Conservation (phyloP, 805 yeast genomes). For the Candida verbasci region DNA sequence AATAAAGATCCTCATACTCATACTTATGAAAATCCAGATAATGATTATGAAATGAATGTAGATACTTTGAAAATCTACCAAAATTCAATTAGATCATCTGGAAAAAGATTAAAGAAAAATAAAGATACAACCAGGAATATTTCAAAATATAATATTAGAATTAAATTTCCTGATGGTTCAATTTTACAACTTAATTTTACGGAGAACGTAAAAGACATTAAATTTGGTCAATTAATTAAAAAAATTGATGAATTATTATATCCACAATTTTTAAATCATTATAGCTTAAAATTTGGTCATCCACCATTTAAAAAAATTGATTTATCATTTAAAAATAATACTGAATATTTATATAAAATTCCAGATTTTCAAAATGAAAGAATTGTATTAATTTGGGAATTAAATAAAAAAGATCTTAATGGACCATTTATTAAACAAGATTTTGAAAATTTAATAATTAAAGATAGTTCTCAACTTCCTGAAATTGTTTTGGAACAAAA, state of each 20-base stretch:
- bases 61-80: slow-evolving; percentile 36
- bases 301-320: slow-evolving; percentile 35
- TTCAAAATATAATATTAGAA: slow-evolving; percentile 24
- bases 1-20: no score
- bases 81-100: slow-evolving; percentile 26
- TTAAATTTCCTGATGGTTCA: slow-evolving; percentile 36
- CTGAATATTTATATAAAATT: slow-evolving; percentile 19
- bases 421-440: slow-evolving; percentile 27
- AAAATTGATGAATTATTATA: slow-evolving; percentile 29
- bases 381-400: slow-evolving; percentile 35
- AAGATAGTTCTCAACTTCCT: slow-evolving; percentile 28
- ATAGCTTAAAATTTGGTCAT: slow-evolving; percentile 28
- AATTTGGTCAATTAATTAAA: slow-evolving; percentile 34
- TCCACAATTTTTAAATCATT: slow-evolving; percentile 24
- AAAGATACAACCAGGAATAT: slow-evolving; percentile 15
- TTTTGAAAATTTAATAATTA: slow-evolving; percentile 13
- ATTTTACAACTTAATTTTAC: slow-evolving; percentile 31
- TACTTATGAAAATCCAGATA: slow-evolving; percentile 38
- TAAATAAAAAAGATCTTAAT: slow-evolving; percentile 8
- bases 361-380: slow-evolving; percentile 28
- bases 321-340: slow-evolving; percentile 25
- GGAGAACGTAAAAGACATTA: slow-evolving; percentile 17
- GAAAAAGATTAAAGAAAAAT: slow-evolving; percentile 8
- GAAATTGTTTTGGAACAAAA: slow-evolving; percentile 30
- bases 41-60: slow-evolving; percentile 37